Percentiles rank a stretch among this genome's conserved stretches.
Evolutionary conservation across 2,329 filamentous ascomycete genomes (phyloP).

Genomic region (Davidsoniella eucalypti): DNA sequence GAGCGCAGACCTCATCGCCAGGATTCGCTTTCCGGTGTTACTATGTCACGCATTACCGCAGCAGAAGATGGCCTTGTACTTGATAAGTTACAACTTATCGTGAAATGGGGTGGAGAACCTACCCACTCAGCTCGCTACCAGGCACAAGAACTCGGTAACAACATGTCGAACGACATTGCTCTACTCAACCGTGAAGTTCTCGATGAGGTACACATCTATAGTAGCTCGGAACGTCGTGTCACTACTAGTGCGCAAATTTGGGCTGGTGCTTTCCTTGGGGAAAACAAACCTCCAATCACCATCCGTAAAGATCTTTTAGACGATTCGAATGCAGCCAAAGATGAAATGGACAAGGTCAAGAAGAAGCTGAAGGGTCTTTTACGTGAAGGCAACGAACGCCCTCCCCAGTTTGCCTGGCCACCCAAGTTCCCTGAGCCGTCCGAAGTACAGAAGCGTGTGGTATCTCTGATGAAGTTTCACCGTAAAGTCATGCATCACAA

Average conservation of each 20-base stretch:
- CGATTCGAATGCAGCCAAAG: constrained; percentile 95
- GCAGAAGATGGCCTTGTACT: constrained; percentile 84
- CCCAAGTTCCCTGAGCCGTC: constrained; percentile 88
- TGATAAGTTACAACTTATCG: constrained; percentile 91
- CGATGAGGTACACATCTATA: constrained; percentile 87
- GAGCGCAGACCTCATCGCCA: constrained; percentile 41
- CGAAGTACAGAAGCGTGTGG: constrained; percentile 77
- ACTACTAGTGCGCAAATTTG: constrained; percentile 96
- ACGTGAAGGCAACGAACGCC: constrained; percentile 81
- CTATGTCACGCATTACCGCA: constrained; percentile 84
- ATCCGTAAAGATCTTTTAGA: constrained; percentile 90
- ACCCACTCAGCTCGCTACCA: constrained; percentile 96
- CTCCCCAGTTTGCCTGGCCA: constrained; percentile 96
- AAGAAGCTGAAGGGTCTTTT: constrained; percentile 94
- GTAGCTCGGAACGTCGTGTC: constrained; percentile 85
- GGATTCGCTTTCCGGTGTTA: constrained; percentile 77
- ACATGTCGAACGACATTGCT: constrained; percentile 87
- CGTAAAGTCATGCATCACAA: constrained; percentile 90
- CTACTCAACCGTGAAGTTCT: constrained; percentile 84
- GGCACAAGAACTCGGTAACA: constrained; percentile 83
- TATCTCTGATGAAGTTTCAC: constrained; percentile 96
- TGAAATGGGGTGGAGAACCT: constrained; percentile 97
- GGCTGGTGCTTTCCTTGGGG: constrained; percentile 72
- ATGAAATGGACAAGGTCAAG: constrained; percentile 99
- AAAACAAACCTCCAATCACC: constrained; percentile 73